Percentiles rank a stretch among this genome's conserved stretches.
Evolutionary conservation across 148 eudicot species (phyloP).

Genomic region (Arctostaphylos glauca): DNA sequence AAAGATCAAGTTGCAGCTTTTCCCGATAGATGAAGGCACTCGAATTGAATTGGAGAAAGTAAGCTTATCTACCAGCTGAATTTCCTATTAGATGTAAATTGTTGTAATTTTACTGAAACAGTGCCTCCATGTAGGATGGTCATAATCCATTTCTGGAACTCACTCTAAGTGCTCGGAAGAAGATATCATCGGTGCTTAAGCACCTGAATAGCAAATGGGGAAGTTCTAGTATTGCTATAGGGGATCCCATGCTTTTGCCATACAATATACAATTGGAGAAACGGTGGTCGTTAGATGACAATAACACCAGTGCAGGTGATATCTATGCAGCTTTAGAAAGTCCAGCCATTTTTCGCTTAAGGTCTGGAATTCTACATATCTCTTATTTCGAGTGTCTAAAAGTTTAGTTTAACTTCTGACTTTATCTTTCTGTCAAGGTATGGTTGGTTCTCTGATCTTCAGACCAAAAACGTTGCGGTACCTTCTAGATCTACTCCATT

Average conservation of each 20-base stretch:
- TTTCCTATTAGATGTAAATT: background rate
- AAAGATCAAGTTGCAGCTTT: slow-evolving; percentile 86
- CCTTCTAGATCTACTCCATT: slow-evolving; percentile 24
- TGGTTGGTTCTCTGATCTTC: slow-evolving; percentile 61
- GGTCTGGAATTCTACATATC: slow-evolving; percentile 39
- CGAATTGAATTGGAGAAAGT: slow-evolving; percentile 71
- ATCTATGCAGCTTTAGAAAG: slow-evolving; percentile 57
- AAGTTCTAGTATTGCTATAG: slow-evolving; percentile 49
- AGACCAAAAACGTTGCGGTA: slow-evolving; percentile 22
- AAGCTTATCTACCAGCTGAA: background rate
- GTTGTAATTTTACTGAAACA: background rate
- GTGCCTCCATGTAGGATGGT: slow-evolving; percentile 58
- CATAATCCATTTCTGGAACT: slow-evolving; percentile 80
- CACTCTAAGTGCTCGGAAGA: slow-evolving; percentile 69
- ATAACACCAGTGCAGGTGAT: slow-evolving; percentile 49
- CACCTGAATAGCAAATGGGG: slow-evolving; percentile 88
- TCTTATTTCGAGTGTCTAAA: background rate
- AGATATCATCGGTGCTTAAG: slow-evolving; percentile 75
- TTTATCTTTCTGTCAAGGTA: slow-evolving; percentile 51
- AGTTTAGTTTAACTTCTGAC: slow-evolving; percentile 26
- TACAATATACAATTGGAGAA: slow-evolving; percentile 33
- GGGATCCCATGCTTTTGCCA: slow-evolving; percentile 74
- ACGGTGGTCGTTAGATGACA: slow-evolving; percentile 67
- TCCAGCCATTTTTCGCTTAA: slow-evolving; percentile 71
- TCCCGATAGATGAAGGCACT: slow-evolving; percentile 64